Conservation (phyloP, 257 asterid species). For the Ophiorrhiza pumila region DNA sequence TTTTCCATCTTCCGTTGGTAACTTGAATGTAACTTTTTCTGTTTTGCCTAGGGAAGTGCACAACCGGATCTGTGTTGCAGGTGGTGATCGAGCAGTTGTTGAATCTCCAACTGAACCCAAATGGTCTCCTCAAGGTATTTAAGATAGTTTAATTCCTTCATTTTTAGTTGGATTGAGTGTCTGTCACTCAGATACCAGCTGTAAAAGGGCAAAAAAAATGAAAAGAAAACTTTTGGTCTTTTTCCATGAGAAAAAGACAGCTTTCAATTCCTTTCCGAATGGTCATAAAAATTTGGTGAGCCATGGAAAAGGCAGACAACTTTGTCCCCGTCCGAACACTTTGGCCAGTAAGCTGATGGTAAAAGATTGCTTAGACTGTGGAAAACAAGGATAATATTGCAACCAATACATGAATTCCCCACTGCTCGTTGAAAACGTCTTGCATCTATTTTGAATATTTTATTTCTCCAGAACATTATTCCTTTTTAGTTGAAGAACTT, state of each 20-base stretch:
- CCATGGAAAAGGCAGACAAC: background rate
- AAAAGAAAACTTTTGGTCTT: background rate
- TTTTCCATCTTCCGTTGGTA: background rate
- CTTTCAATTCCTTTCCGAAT: background rate
- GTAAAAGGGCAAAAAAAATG: background rate
- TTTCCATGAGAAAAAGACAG: background rate
- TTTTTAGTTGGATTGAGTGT: background rate
- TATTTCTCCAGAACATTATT: background rate
- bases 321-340: background rate
- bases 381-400: background rate
- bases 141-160: background rate
- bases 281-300: background rate
- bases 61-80: constrained; percentile 77
- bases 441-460: no score
- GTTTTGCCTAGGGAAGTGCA: constrained; percentile 46
- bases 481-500: background rate
- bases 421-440: background rate
- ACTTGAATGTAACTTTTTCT: constrained; percentile 16
- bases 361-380: background rate
- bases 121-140: constrained; percentile 95
- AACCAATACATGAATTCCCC: background rate
- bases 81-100: constrained; percentile 67
- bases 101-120: constrained; percentile 97
- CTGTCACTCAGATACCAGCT: background rate
- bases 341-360: background rate